These are phyloP conservation scores for Gossypium arboreum DNA, from an alignment of 345 rosid species.

Conservation along the genomic window DNA sequence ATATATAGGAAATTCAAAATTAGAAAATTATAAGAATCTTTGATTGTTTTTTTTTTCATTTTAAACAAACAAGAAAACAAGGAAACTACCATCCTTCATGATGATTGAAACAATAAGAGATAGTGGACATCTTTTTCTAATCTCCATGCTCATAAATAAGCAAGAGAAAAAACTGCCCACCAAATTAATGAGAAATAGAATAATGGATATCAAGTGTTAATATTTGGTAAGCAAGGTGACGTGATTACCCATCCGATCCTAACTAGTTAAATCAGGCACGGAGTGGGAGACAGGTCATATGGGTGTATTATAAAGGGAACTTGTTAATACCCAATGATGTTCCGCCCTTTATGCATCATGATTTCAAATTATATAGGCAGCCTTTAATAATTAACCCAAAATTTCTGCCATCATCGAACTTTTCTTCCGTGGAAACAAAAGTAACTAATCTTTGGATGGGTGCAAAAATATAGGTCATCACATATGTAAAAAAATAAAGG, in stretches of 20 bases:
- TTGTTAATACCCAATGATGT: constrained; percentile 26
- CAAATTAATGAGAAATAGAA: constrained; percentile 6
- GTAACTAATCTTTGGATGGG: constrained; percentile 27
- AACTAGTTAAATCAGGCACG: constrained; percentile 56
- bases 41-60: not conserved
- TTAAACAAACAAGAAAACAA: constrained; percentile 18
- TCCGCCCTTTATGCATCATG: constrained; percentile 5
- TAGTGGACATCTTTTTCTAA: constrained; percentile 54
- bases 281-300: constrained; percentile 78
- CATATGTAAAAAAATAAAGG: not conserved
- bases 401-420: not conserved
- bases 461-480: constrained; percentile 2
- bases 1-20: no score
- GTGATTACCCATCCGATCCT: constrained; percentile 51
- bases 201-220: constrained; percentile 8
- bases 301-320: constrained; percentile 45
- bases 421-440: not conserved
- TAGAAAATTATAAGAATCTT: no score
- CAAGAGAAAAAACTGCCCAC: constrained; percentile 28
- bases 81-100: constrained; percentile 15
- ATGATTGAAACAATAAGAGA: constrained; percentile 21
- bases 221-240: constrained; percentile 61
- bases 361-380: constrained; percentile 6
- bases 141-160: constrained; percentile 34
- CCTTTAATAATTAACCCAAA: not conserved